Evolutionary conservation across 768 basidiomycete genomes (phyloP).

Genomic region (Gymnopilus junonius): DNA sequence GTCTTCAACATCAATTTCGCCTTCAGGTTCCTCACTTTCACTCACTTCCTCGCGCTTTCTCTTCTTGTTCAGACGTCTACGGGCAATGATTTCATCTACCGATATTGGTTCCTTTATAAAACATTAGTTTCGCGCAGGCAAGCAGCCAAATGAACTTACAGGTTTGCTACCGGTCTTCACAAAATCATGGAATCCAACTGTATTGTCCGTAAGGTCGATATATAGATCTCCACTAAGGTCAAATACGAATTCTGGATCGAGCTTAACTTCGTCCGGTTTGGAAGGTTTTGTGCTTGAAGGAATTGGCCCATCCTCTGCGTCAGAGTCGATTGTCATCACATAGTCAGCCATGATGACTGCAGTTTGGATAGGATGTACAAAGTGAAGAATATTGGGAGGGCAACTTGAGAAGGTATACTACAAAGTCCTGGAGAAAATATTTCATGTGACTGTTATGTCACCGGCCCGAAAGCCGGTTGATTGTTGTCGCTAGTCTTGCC

Average conservation of each 20-base stretch:
- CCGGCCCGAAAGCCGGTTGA: background rate
- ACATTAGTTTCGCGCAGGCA: constrained; percentile 9
- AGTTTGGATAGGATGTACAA: background rate
- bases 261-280: constrained; percentile 54
- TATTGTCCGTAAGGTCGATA: constrained; percentile 51
- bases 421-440: background rate
- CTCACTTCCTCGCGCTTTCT: constrained; percentile 63
- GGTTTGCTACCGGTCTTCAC: constrained; percentile 68
- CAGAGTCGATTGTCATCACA: constrained; percentile 86
- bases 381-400: background rate
- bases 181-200: constrained; percentile 50
- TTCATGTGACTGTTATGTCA: background rate
- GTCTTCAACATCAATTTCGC: constrained; percentile 32
- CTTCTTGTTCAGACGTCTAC: constrained; percentile 62
- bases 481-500: too few species aligned
- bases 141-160: constrained; percentile 40
- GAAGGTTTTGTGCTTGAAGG: constrained; percentile 24
- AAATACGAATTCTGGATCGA: constrained; percentile 86
- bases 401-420: background rate
- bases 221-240: constrained; percentile 78
- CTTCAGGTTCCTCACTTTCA: constrained; percentile 38
- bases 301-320: constrained; percentile 56
- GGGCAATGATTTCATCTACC: constrained; percentile 91
- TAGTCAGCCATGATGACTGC: constrained; percentile 57
- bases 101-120: constrained; percentile 70